Conservation (phyloP, 768 basidiomycete genomes). For the Steccherinum ochraceum region DNA sequence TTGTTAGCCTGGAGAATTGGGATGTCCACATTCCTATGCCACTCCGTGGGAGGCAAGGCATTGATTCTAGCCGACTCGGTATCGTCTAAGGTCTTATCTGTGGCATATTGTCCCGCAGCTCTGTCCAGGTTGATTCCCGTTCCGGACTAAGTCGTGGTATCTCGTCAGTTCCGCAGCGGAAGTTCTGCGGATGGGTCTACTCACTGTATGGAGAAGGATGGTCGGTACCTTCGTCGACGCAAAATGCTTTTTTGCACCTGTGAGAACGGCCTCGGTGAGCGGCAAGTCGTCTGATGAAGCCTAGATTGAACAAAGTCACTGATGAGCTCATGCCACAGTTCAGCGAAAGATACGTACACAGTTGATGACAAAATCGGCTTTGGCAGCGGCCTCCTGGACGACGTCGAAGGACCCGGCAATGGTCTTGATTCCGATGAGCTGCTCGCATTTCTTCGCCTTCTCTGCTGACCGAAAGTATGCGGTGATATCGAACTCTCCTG, state of each 20-base stretch:
- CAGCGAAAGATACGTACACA: too few relatives aligned
- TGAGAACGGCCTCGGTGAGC: constrained; percentile 40
- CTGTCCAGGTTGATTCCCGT: constrained; percentile 35
- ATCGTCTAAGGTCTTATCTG: constrained; percentile 44
- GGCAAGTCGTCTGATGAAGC: constrained; percentile 41
- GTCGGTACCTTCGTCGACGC: constrained; percentile 35
- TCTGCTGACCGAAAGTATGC: constrained; percentile 37
- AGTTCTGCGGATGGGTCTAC: constrained; percentile 17
- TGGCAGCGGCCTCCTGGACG: constrained; percentile 31
- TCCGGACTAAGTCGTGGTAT: constrained; percentile 13
- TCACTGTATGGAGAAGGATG: constrained; percentile 60
- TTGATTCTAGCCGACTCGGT: constrained; percentile 41
- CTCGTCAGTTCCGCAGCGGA: neutral
- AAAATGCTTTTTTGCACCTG: constrained; percentile 43
- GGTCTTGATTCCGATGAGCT: constrained; percentile 13
- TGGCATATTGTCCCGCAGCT: constrained; percentile 34
- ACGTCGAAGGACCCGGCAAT: constrained; percentile 16
- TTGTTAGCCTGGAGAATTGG: constrained; percentile 39
- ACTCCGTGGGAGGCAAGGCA: constrained; percentile 36
- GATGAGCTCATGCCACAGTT: too few relatives aligned
- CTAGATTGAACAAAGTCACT: too few relatives aligned
- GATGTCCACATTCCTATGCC: constrained; percentile 46
- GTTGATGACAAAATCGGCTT: constrained; percentile 32
- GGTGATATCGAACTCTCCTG: constrained; percentile 36
- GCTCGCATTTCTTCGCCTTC: constrained; percentile 26